Evolutionary conservation across 2,329 filamentous ascomycete genomes (phyloP).

Genomic region (Penicillium sp.): DNA sequence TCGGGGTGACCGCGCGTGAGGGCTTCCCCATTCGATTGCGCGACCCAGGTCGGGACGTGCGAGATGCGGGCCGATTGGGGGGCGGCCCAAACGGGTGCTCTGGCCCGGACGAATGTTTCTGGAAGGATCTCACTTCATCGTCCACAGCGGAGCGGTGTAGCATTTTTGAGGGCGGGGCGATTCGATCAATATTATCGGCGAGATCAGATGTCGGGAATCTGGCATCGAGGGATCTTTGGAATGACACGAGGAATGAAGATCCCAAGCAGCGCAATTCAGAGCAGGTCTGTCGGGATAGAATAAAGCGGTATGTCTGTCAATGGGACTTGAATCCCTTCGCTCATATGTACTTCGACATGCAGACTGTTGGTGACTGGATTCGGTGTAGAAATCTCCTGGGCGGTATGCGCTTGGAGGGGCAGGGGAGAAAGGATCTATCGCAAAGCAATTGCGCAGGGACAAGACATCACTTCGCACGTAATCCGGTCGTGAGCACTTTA

Average conservation of each 20-base stretch:
- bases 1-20: constrained; percentile 12
- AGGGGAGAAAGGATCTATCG: constrained; percentile 13
- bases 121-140: constrained; percentile 20
- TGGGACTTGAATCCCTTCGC: constrained; percentile 2
- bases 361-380: not conserved
- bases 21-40: constrained; percentile 17
- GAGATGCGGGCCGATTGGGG: constrained; percentile 18
- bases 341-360: constrained; percentile 14
- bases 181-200: constrained; percentile 1
- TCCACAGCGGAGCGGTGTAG: constrained; percentile 22
- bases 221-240: constrained; percentile 4
- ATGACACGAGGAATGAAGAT: not conserved
- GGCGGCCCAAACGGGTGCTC: constrained; percentile 10
- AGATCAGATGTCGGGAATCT: constrained; percentile 2
- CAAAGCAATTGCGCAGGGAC: constrained; percentile 3
- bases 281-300: constrained; percentile 1
- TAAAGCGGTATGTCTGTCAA: constrained; percentile 9
- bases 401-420: not conserved
- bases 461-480: constrained; percentile 10
- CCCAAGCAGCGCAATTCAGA: constrained; percentile 4
- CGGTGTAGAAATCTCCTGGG: not conserved
- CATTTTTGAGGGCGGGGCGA: constrained; percentile 13
- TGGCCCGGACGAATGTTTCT: constrained; percentile 18
- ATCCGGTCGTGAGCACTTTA: not conserved
- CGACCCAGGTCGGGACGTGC: constrained; percentile 17